These are phyloP conservation scores for Candida tibetensis DNA, from an alignment of 805 yeast species.

Conservation along the genomic window DNA sequence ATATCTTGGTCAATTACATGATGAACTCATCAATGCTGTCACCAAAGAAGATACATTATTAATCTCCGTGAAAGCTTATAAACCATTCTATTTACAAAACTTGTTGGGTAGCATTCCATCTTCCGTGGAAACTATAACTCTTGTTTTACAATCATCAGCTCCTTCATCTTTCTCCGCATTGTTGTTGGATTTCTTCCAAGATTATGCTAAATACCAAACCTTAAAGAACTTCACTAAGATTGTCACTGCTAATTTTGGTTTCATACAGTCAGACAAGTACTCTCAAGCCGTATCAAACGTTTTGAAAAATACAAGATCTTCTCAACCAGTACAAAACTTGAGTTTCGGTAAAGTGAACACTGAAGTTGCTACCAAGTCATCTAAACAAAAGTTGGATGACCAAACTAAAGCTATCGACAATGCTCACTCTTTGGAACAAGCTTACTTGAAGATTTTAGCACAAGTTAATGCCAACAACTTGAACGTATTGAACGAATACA, in stretches of 20 bases:
- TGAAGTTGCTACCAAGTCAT: slow-evolving; percentile 27
- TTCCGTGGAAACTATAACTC: slow-evolving; percentile 52
- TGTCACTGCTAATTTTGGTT: slow-evolving; percentile 55
- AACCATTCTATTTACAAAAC: slow-evolving; percentile 65
- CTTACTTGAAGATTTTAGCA: slow-evolving; percentile 69
- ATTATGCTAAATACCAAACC: slow-evolving; percentile 45
- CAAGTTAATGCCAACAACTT: slow-evolving; percentile 62
- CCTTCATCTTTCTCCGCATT: slow-evolving; percentile 59
- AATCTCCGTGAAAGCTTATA: slow-evolving; percentile 59
- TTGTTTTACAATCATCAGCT: slow-evolving; percentile 60
- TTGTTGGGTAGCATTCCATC: slow-evolving; percentile 53
- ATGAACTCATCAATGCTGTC: slow-evolving; percentile 41
- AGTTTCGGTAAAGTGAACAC: slow-evolving; percentile 50
- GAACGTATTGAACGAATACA: slow-evolving; percentile 58
- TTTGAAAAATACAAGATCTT: slow-evolving; percentile 49
- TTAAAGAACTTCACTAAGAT: slow-evolving; percentile 48
- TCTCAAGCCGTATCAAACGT: slow-evolving; percentile 46
- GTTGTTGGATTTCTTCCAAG: slow-evolving; percentile 70
- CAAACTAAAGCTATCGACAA: slow-evolving; percentile 40
- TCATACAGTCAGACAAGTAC: slow-evolving; percentile 38
- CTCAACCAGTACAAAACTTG: slow-evolving; percentile 59
- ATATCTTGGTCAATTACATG: slow-evolving; percentile 58
- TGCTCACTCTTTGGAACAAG: slow-evolving; percentile 61
- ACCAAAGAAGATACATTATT: slow-evolving; percentile 42
- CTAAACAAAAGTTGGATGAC: slow-evolving; percentile 18